Evolutionary conservation across 2,329 filamentous ascomycete species (phyloP).

Genomic region (Aspergillus quadrilineatus): DNA sequence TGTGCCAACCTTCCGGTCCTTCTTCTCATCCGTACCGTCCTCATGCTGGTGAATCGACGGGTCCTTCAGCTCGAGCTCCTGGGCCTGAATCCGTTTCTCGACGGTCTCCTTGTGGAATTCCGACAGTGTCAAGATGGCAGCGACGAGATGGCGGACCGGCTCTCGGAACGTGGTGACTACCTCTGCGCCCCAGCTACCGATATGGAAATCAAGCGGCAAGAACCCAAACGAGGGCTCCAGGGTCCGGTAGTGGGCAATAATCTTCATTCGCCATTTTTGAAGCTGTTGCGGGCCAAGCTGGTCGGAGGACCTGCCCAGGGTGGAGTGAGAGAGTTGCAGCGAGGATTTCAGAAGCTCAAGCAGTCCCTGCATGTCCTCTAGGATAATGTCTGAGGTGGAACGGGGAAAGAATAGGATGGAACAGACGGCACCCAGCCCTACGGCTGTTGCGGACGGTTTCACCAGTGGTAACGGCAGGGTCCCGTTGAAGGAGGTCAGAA

Average conservation of each 20-base stretch:
- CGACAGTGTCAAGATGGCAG: conserved; percentile 38
- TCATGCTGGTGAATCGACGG: neutral
- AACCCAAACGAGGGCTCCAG: conserved; percentile 45
- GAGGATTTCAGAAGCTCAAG: conserved; percentile 30
- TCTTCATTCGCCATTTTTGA: conserved; percentile 31
- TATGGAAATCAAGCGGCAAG: conserved; percentile 49
- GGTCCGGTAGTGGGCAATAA: conserved; percentile 39
- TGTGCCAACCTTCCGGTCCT: conserved; percentile 4
- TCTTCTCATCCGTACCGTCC: neutral
- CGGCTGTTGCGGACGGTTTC: conserved; percentile 48
- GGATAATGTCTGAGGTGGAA: conserved; percentile 49
- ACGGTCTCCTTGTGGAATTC: conserved; percentile 45
- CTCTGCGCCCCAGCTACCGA: conserved; percentile 47
- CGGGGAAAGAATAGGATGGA: conserved; percentile 51
- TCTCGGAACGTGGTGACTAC: conserved; percentile 43
- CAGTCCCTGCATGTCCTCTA: conserved; percentile 35
- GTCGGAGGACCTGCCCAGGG: conserved; percentile 18
- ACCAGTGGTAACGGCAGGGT: conserved; percentile 43
- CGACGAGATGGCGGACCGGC: conserved; percentile 38
- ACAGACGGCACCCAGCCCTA: conserved; percentile 47
- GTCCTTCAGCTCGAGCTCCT: conserved; percentile 9
- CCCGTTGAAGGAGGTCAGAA: conserved; percentile 43
- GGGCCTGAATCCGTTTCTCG: conserved; percentile 1
- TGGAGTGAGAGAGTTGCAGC: conserved; percentile 30
- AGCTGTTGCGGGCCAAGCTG: conserved; percentile 19